Conservation (phyloP, 306 rosid genomes). For the Glycyrrhiza uralensis region DNA sequence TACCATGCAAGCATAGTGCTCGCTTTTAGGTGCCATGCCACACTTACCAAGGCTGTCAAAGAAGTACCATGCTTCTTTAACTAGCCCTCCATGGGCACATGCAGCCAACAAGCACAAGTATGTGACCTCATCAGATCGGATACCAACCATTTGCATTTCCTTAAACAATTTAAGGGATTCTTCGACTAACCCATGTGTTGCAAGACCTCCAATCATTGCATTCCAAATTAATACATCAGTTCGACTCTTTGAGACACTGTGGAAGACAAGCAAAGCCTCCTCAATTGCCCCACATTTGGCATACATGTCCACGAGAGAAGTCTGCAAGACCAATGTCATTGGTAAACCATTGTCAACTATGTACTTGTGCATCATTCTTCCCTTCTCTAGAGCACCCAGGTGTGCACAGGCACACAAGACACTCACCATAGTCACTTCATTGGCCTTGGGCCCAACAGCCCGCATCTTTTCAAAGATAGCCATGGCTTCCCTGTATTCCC, state of each 20-base stretch:
- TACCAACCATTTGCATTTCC: conserved; percentile 57
- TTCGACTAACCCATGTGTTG: conserved; percentile 61
- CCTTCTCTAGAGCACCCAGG: conserved; percentile 69
- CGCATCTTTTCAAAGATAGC: conserved; percentile 53
- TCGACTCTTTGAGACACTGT: conserved; percentile 27
- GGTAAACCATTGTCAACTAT: conserved; percentile 49
- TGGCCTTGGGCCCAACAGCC: conserved; percentile 51
- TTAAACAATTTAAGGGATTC: conserved; percentile 50
- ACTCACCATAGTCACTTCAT: conserved; percentile 84
- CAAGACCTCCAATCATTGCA: conserved; percentile 77
- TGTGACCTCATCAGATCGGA: conserved; percentile 68
- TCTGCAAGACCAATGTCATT: conserved; percentile 51
- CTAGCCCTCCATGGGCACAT: conserved; percentile 79
- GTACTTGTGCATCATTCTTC: conserved; percentile 51
- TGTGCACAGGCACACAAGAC: conserved; percentile 69
- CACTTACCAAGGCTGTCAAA: conserved; percentile 49
- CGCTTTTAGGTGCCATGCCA: conserved; percentile 52
- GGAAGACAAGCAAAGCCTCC: conserved; percentile 62
- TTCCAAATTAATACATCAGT: conserved; percentile 79
- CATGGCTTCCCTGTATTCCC: conserved; percentile 60
- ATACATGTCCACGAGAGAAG: conserved; percentile 86
- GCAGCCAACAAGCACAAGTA: conserved; percentile 72
- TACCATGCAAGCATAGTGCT: conserved; percentile 81
- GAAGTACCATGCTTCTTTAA: conserved; percentile 69
- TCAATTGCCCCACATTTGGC: conserved; percentile 78